Conservation (phyloP, 1,139 yeast genomes). For the Pichia sp. region DNA sequence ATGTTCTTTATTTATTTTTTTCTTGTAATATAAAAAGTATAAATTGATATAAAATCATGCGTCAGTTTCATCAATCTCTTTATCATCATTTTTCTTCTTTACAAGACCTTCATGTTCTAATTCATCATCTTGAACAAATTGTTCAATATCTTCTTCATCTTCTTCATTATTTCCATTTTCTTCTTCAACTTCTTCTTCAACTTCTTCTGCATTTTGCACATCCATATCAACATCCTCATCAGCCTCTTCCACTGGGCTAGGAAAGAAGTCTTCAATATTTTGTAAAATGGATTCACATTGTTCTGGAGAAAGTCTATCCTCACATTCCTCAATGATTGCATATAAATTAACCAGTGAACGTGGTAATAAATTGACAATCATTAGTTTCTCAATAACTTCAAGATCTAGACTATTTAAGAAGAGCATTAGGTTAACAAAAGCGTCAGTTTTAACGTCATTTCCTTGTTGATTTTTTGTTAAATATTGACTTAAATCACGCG, state of each 20-base stretch:
- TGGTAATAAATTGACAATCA: slow-evolving; percentile 76
- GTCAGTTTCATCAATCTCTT: slow-evolving; percentile 22
- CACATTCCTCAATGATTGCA: slow-evolving; percentile 87
- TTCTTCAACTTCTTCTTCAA: slow-evolving; percentile 8
- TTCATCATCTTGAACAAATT: slow-evolving; percentile 17
- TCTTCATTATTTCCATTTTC: slow-evolving; percentile 11
- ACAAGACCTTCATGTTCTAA: slow-evolving; percentile 17
- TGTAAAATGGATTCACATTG: slow-evolving; percentile 50
- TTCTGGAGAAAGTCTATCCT: slow-evolving; percentile 64
- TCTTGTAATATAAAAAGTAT: neutral
- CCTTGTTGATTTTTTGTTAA: slow-evolving; percentile 28
- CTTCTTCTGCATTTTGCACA: slow-evolving; percentile 12
- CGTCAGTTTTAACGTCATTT: slow-evolving; percentile 29
- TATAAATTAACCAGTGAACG: slow-evolving; percentile 71
- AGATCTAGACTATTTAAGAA: slow-evolving; percentile 50
- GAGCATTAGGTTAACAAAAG: slow-evolving; percentile 48
- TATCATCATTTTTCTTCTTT: slow-evolving; percentile 12
- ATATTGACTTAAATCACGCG: slow-evolving; percentile 49
- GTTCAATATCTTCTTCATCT: slow-evolving; percentile 19
- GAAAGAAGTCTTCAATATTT: slow-evolving; percentile 46
- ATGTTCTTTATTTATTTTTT: slow-evolving; percentile 3
- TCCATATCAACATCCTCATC: slow-evolving; percentile 12
- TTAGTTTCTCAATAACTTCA: slow-evolving; percentile 80
- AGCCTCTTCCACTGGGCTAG: slow-evolving; percentile 26
- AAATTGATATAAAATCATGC: neutral